A percentile compares a stretch with the other conserved stretches of the same genome.
These are phyloP conservation scores for Phytopythium cucurbitacearum DNA, from an alignment of 352 stramenopile species.

Conservation along the genomic window DNA sequence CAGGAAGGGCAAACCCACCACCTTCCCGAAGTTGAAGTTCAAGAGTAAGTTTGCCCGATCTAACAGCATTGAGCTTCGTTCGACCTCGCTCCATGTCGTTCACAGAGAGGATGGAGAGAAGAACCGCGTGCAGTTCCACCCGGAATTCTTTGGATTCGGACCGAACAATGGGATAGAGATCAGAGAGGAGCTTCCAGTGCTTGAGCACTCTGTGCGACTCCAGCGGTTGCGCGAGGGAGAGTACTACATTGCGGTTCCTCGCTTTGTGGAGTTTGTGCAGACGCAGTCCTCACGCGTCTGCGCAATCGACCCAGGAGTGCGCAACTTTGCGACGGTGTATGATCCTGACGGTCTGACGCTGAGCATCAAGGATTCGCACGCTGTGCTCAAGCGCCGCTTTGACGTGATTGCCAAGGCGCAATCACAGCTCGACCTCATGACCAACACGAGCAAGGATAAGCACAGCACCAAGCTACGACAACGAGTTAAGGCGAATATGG, in stretches of 20 bases:
- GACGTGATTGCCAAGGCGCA: constrained; percentile 3
- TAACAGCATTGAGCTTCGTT: too few species aligned
- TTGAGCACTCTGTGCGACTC: too few species aligned
- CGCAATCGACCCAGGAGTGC: constrained; percentile 11
- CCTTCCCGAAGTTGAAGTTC: too few species aligned
- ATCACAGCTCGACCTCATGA: neutral
- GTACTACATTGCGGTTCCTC: constrained; percentile 12
- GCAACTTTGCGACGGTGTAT: constrained; percentile 9
- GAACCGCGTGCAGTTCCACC: too few species aligned
- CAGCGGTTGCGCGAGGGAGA: too few species aligned
- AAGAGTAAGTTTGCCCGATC: too few species aligned
- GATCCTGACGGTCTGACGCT: constrained; percentile 7
- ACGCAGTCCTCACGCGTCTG: constrained; percentile 7
- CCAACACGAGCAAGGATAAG: neutral
- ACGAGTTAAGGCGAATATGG: neutral
- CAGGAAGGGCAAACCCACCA: constrained; percentile 7
- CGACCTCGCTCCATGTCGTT: too few species aligned
- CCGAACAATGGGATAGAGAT: too few species aligned
- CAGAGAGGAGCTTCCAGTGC: too few species aligned
- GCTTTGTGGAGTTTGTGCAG: constrained; percentile 4
- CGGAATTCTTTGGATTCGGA: too few species aligned
- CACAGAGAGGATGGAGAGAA: too few species aligned
- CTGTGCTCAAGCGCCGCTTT: constrained; percentile 3
- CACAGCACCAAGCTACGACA: neutral
- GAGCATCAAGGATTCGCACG: constrained; percentile 3